These are phyloP conservation scores for Geopyxis carbonaria DNA, from an alignment of 495 filamentous ascomycete genomes.

Conservation along the genomic window DNA sequence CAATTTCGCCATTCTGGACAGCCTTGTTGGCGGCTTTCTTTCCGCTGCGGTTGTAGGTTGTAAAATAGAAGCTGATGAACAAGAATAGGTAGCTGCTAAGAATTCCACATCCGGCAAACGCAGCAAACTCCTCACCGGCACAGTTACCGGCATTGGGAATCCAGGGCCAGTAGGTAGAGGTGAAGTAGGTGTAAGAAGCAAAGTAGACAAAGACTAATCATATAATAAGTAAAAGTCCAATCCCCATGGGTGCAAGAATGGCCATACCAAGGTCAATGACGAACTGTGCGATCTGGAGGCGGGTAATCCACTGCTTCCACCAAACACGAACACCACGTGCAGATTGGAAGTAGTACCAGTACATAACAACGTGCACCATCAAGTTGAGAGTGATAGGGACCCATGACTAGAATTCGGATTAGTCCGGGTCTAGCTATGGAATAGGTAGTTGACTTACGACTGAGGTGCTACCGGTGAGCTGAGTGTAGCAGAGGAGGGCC, in stretches of 20 bases:
- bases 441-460: slow-evolving; percentile 29
- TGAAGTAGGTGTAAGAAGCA: slow-evolving; percentile 89
- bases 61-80: slow-evolving; percentile 97
- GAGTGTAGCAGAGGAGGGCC: slow-evolving; percentile 70
- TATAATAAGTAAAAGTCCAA: not conserved
- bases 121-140: slow-evolving; percentile 94
- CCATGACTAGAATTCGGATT: slow-evolving; percentile 34
- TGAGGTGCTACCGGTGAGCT: slow-evolving; percentile 59
- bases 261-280: slow-evolving; percentile 57
- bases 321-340: slow-evolving; percentile 65
- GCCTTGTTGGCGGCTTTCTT: slow-evolving; percentile 43
- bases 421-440: slow-evolving; percentile 4
- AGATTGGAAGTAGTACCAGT: slow-evolving; percentile 70
- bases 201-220: slow-evolving; percentile 72
- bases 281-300: slow-evolving; percentile 71
- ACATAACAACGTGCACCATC: slow-evolving; percentile 62
- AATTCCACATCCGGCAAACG: slow-evolving; percentile 81
- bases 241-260: not conserved
- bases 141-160: slow-evolving; percentile 70
- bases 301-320: slow-evolving; percentile 86
- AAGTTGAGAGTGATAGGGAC: slow-evolving; percentile 62
- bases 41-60: slow-evolving; percentile 80
- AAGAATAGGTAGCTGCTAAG: slow-evolving; percentile 86
- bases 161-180: slow-evolving; percentile 74
- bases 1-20: slow-evolving; percentile 30